phyloP scores from a whole-genome alignment of 2,329 filamentous ascomycete species.

The Arthrobotrys sphaeroides region DNA sequence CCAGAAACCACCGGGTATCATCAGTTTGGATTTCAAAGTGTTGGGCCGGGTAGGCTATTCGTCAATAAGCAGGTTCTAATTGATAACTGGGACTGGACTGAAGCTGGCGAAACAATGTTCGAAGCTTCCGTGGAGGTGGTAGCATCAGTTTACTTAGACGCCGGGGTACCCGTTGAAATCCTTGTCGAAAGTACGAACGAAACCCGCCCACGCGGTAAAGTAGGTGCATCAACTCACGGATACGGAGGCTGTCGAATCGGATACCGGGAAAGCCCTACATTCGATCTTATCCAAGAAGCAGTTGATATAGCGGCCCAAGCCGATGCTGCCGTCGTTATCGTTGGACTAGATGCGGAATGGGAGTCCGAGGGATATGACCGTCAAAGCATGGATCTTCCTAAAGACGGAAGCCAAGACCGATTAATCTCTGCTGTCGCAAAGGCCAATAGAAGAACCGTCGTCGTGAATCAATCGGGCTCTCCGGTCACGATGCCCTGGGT shows the following conservation, averaged over 20 bases:
- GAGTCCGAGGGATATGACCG: slow-evolving; percentile 78
- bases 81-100: slow-evolving; percentile 75
- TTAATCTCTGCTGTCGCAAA: slow-evolving; percentile 71
- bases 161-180: slow-evolving; percentile 70
- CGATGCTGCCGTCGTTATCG: slow-evolving; percentile 74
- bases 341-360: slow-evolving; percentile 78
- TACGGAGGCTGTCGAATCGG: slow-evolving; percentile 78
- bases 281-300: slow-evolving; percentile 72
- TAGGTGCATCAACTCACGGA: slow-evolving; percentile 69
- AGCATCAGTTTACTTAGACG: slow-evolving; percentile 70
- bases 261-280: slow-evolving; percentile 69
- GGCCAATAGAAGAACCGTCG: slow-evolving; percentile 72
- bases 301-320: slow-evolving; percentile 70
- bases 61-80: slow-evolving; percentile 70
- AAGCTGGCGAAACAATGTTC: slow-evolving; percentile 76
- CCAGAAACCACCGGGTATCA: slow-evolving; percentile 70
- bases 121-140: slow-evolving; percentile 73
- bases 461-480: slow-evolving; percentile 75
- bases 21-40: slow-evolving; percentile 74
- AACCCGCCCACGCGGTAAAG: slow-evolving; percentile 70
- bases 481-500: slow-evolving; percentile 77
- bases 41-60: slow-evolving; percentile 71
- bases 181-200: slow-evolving; percentile 74
- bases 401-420: slow-evolving; percentile 69
- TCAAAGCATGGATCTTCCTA: slow-evolving; percentile 70